Percentiles rank a stretch among this genome's conserved stretches.
These are phyloP conservation scores for Nothophoma quercina DNA, from an alignment of 2,329 filamentous ascomycete species.

Conservation along the genomic window DNA sequence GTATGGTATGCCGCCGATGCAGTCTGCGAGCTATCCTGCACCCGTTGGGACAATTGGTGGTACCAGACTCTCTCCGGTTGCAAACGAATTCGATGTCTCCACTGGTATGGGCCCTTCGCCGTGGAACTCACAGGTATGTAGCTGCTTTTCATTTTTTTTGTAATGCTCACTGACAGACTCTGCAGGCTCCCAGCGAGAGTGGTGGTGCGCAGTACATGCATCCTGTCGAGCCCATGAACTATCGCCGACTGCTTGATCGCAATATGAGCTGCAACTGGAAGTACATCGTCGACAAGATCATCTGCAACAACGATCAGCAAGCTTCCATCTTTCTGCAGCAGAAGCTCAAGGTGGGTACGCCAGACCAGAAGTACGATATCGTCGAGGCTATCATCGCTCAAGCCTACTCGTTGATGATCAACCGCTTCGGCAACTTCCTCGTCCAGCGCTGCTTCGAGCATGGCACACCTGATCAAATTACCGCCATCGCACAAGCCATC, in stretches of 20 bases:
- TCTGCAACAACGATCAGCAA: slow-evolving; percentile 98
- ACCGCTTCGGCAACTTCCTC: slow-evolving; percentile 97
- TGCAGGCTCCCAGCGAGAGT: slow-evolving; percentile 37
- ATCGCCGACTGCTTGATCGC: slow-evolving; percentile 91
- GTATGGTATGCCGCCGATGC: slow-evolving; percentile 40
- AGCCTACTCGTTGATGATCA: slow-evolving; percentile 95
- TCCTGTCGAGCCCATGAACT: slow-evolving; percentile 92
- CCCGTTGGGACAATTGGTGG: slow-evolving; percentile 47
- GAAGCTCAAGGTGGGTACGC: slow-evolving; percentile 95
- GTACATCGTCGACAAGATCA: slow-evolving; percentile 99
- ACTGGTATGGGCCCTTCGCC: slow-evolving; percentile 43
- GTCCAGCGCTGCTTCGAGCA: slow-evolving; percentile 99
- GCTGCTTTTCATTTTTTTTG: not conserved
- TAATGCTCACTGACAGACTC: slow-evolving; percentile 10
- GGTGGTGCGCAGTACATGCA: slow-evolving; percentile 72
- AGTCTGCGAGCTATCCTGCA: slow-evolving; percentile 27
- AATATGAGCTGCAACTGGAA: slow-evolving; percentile 99
- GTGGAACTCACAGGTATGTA: slow-evolving; percentile 50
- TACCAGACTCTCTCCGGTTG: slow-evolving; percentile 55
- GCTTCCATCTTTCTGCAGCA: slow-evolving; percentile 98
- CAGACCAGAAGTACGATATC: slow-evolving; percentile 96
- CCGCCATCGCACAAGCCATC: slow-evolving; percentile 93
- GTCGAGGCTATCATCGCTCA: slow-evolving; percentile 95
- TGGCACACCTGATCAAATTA: slow-evolving; percentile 88
- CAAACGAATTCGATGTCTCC: slow-evolving; percentile 54